These are phyloP conservation scores for Prunella vulgaris DNA, from an alignment of 257 asterid genomes.

Conservation along the genomic window DNA sequence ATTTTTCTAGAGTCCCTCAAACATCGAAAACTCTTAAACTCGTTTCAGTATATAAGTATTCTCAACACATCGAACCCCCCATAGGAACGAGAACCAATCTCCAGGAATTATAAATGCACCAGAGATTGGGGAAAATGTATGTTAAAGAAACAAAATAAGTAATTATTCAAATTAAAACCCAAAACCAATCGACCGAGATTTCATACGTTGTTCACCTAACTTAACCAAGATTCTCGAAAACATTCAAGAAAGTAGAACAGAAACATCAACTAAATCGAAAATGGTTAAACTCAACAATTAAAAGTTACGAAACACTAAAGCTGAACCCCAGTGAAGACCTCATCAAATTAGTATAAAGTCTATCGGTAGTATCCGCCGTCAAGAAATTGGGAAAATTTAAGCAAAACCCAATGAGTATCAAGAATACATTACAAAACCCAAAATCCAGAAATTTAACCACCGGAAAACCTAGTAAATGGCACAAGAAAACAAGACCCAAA, in stretches of 20 bases:
- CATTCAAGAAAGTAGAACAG: conserved; percentile 2
- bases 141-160: not conserved
- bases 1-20: conserved; percentile 25
- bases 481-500: not conserved
- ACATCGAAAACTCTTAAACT: conserved; percentile 18
- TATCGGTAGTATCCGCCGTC: not conserved
- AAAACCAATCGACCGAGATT: not conserved
- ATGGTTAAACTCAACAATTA: conserved; percentile 8
- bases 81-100: not conserved
- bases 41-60: not conserved
- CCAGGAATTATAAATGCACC: not conserved
- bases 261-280: not conserved
- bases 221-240: not conserved
- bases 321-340: not conserved
- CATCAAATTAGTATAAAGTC: not conserved
- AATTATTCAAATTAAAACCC: conserved; percentile 4
- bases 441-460: conserved; percentile 8
- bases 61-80: conserved; percentile 7
- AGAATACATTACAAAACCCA: conserved; percentile 15
- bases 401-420: not conserved
- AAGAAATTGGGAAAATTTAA: not conserved
- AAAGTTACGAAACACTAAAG: not conserved
- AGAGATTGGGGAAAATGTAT: conserved; percentile 4
- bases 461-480: conserved; percentile 6
- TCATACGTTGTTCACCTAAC: not conserved